Evolutionary conservation across 306 rosid genomes (phyloP), one percentile per base, ranked within the genome.

Genomic region (Cucumis hystrix): DNA sequence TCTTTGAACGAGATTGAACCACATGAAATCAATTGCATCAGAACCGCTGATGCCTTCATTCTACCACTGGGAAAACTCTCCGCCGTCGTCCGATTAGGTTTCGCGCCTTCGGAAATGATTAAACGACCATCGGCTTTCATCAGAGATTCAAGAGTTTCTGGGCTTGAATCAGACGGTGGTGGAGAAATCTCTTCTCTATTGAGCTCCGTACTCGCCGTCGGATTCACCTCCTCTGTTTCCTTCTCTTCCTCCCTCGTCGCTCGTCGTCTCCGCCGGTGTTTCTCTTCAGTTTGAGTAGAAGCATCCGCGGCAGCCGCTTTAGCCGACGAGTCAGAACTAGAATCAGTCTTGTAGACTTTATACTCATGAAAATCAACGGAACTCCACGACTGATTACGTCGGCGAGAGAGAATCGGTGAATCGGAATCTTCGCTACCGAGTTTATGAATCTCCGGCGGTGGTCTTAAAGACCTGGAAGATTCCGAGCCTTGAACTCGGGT

Each of bases 131-230:
- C 97, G 0, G 92, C 96, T 64, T 86, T 95, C 99, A 95, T 87
- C 67, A 92, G 74, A 41, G 97, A 87, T 67, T 93, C 99, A 0
- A 95, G 79, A 2, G 99, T 92, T 67, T 95, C 99, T 1, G 99
- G 97, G 77, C 97, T 95, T 49, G 97, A 95, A 89, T 95, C 96
- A 0, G 97, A 95, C 86, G 96, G 97, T 52, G 99, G 99, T 75
- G 99, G 99, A 49, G 99, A 92, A 67, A 95, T 95, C 81, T 95
- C 98, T n/a, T 80, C 96, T 84, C 96, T 79, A 66, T 87, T 89
- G 39, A 95, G 87, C 78, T 92, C 99, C 84, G 95, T 88, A 63
- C 87, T 85, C 14, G 83, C 91, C 81, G 65, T 77, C 15, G 69
- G 82, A 39, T 66, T 81, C 10, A 56, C 55, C 45, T 41, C 58